Evolutionary conservation across 2,329 filamentous ascomycete species (phyloP), one percentile per base, ranked within the genome.

Genomic region (Xylaria sp.): DNA sequence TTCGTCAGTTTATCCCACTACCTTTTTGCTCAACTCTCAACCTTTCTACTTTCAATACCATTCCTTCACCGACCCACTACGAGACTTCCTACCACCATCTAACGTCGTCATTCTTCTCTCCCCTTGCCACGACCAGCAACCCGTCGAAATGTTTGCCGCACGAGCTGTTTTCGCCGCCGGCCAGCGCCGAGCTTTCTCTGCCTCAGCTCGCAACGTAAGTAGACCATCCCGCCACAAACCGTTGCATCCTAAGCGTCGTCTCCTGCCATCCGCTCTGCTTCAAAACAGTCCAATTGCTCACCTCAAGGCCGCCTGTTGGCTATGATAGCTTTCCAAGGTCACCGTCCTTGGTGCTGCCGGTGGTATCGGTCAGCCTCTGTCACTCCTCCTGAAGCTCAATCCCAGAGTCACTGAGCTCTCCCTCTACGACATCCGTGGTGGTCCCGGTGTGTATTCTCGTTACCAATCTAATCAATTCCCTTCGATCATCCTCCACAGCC

Each of bases 341-440:
- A 90, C 94, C 79, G 94, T 99, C 75, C 92, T 98, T 81, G 96
- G 96, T 87, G 96, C 96, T 75, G 92, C 92, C 79, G 96, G 96
- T 85, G 96, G 96, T 84, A 99, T 99, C 85, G 96, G 96, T 82
- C 96, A 99, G 83, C 96, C 96, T 79, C 87, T 99, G 78, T 99
- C 96, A 67, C 92, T 99, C 74, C 91, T 99, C 79, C 89, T 99
- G 83, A 99, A 99, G 93, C 90, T 97, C 81, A 98, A 97, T 91
- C 93, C 94, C 76, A 89, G 92, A 79, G 95, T 98, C 76, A 91
- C 89, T 77, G 90, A 97, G 82, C 92, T 99, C 77, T 92, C 95
- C 72, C 92, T 99, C 78, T 99, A 98, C 87, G 96, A 99, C 85
- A 97, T 99, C 85, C 92, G 92, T 79, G 91, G 94, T 79, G 95